Evolutionary conservation across 257 asterid species (phyloP), one percentile per base, ranked within the genome.

Genomic region (Solanum pennellii): DNA sequence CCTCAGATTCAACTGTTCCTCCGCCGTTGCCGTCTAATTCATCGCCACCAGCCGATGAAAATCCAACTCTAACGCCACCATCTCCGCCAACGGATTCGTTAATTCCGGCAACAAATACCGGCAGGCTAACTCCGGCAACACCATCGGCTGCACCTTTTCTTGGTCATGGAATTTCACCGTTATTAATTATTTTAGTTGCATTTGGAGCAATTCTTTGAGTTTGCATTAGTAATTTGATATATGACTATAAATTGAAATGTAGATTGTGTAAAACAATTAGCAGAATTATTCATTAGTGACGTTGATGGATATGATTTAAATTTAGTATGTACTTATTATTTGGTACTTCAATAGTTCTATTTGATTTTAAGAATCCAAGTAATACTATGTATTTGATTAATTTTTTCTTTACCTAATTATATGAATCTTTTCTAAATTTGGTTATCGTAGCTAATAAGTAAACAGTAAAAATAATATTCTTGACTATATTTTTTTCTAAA

Each of bases 61-160:
- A 56, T 29, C 88, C 91, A 18, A 44, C 71, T 6, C 47, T 71
- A 9, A 20, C 87, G 39, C 92, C 92, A 20, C 88, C 92, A 59
- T 52, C 76, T 33, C 62, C 83, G 6, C 84, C 87, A 2, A 56
- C 21, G 11, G 27, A 41, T 49, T 65, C 92, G 2, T 77, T 41
- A 44, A 47, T 25, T 77, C 25, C 84, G 25, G 84, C 15, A 37
- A 77, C 41, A 16, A 68, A 49, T 42, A 25, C 41, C 86, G 87
- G 47, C 14, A 88, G 7, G 21, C 86, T 69, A 86, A 83, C 56
- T 8, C 90, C 88, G 39, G 65, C 77, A n/a, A 79, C 31, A 23
- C 89, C 92, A 47, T 91, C 92, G 6, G 87, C 90, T 52, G 92
- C 92, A 68, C 86, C 88, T 12, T 27, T 60, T 27, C 35, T 77